phyloP scores from a whole-genome alignment of 371 early-diverging fungal genomes.

The Lichtheimia ramosa region DNA sequence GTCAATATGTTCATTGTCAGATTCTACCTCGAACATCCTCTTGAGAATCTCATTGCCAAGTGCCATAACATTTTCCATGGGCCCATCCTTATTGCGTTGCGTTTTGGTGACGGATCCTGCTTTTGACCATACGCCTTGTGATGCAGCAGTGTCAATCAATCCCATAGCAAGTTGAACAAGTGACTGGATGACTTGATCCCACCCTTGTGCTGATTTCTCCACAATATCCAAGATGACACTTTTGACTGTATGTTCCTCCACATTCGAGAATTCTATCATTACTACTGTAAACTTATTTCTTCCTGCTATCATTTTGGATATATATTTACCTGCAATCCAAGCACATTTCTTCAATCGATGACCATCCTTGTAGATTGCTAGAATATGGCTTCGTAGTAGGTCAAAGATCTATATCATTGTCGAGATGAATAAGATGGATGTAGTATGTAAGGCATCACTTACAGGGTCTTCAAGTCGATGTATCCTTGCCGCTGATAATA shows the following conservation, averaged over 20 bases:
- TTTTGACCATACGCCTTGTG: constrained; percentile 22
- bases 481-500: constrained; percentile 59
- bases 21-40: constrained; percentile 29
- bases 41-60: constrained; percentile 24
- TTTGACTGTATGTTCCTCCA: constrained; percentile 10
- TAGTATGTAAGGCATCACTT: background rate
- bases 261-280: constrained; percentile 17
- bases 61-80: constrained; percentile 17
- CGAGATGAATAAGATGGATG: background rate
- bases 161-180: constrained; percentile 54
- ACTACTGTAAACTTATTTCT: background rate
- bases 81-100: constrained; percentile 15
- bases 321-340: constrained; percentile 51
- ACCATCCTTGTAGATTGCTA: constrained; percentile 48
- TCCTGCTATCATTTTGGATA: background rate
- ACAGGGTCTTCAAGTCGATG: constrained; percentile 61
- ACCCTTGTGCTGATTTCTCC: constrained; percentile 53
- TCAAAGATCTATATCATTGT: constrained; percentile 39
- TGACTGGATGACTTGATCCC: constrained; percentile 66
- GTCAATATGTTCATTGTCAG: background rate
- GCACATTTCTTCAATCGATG: constrained; percentile 47
- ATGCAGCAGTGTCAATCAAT: constrained; percentile 49
- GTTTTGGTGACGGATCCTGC: constrained; percentile 5
- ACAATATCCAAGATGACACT: constrained; percentile 26
- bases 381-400: constrained; percentile 45